A percentile compares a stretch with the other conserved stretches of the same genome.
Evolutionary conservation across 2,329 filamentous ascomycete genomes (phyloP).

Genomic region (Trematosphaeria pertusa): DNA sequence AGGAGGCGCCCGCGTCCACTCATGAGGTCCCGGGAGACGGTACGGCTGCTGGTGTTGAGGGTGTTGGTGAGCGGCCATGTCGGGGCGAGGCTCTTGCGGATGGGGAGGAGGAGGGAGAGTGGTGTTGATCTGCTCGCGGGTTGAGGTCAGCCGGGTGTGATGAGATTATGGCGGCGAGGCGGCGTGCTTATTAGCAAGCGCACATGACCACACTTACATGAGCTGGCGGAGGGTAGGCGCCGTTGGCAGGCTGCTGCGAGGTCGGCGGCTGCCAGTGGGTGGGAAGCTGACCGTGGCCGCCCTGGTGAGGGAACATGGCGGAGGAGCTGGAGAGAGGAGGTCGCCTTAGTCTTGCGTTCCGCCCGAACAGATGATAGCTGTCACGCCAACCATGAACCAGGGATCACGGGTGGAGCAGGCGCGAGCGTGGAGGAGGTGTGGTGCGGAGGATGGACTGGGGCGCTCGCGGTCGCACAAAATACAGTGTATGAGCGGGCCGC

Average conservation of each 20-base stretch:
- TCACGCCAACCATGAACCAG: slow-evolving; percentile 35
- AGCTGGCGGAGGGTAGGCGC: slow-evolving; percentile 42
- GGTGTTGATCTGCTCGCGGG: slow-evolving; percentile 33
- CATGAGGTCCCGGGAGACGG: slow-evolving; percentile 54
- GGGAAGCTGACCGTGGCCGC: slow-evolving; percentile 47
- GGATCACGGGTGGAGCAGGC: neutral
- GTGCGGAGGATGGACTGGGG: slow-evolving; percentile 34
- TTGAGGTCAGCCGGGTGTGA: slow-evolving; percentile 20
- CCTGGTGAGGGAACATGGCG: slow-evolving; percentile 46
- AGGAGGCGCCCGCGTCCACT: slow-evolving; percentile 52
- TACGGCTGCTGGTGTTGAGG: slow-evolving; percentile 51
- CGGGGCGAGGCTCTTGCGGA: slow-evolving; percentile 48
- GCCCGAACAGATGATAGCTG: slow-evolving; percentile 1
- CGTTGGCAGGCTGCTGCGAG: slow-evolving; percentile 43
- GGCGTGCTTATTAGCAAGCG: slow-evolving; percentile 17
- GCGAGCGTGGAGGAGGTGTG: slow-evolving; percentile 17
- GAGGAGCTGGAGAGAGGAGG: neutral
- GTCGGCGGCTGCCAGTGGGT: slow-evolving; percentile 48
- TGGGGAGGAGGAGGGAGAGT: slow-evolving; percentile 41
- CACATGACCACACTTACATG: slow-evolving; percentile 43
- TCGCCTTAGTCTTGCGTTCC: slow-evolving; percentile 5
- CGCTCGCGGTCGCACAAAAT: slow-evolving; percentile 41
- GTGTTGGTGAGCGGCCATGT: slow-evolving; percentile 56
- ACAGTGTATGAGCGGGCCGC: slow-evolving; percentile 40
- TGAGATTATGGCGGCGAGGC: slow-evolving; percentile 7